A percentile compares a stretch with the other conserved stretches of the same genome.
Conservation (phyloP, 2,329 filamentous ascomycete species). For the Clarireedia homoeocarpa region DNA sequence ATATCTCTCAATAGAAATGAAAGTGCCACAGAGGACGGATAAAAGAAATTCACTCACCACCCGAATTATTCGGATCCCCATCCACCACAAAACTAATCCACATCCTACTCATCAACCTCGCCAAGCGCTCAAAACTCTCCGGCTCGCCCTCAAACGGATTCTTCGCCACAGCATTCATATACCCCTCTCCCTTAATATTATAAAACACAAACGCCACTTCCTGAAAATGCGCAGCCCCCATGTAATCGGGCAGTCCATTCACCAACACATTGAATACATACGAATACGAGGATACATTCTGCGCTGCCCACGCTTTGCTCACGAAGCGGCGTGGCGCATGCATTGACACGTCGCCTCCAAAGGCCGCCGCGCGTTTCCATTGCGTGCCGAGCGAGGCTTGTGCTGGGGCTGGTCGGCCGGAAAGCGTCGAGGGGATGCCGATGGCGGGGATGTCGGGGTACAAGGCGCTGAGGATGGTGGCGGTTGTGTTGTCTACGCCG, state of each 20-base stretch:
- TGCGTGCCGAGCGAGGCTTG: background rate
- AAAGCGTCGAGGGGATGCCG: constrained; percentile 36
- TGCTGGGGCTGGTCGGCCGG: constrained; percentile 9
- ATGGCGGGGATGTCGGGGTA: constrained; percentile 44
- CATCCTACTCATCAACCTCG: constrained; percentile 19
- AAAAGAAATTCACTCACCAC: constrained; percentile 10
- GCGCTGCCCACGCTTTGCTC: constrained; percentile 43
- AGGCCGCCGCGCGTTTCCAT: constrained; percentile 34
- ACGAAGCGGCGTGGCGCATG: constrained; percentile 47
- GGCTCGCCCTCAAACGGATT: constrained; percentile 17
- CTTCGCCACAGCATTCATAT: constrained; percentile 11
- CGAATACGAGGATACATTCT: constrained; percentile 44
- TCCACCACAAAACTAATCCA: constrained; percentile 20
- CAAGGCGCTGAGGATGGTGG: background rate
- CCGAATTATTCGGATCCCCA: constrained; percentile 18
- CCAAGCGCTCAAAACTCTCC: constrained; percentile 11
- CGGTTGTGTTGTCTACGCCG: background rate
- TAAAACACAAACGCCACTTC: constrained; percentile 33
- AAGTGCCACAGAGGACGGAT: background rate
- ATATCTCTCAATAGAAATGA: background rate
- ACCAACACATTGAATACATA: constrained; percentile 54
- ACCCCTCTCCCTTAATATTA: constrained; percentile 24
- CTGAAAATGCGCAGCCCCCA: constrained; percentile 46
- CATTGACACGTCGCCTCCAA: constrained; percentile 46
- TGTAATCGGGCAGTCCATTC: constrained; percentile 34